Evolutionary conservation across 768 basidiomycete genomes (phyloP), one percentile per base, ranked within the genome.

Genomic region (Tricholoma flavovirens): DNA sequence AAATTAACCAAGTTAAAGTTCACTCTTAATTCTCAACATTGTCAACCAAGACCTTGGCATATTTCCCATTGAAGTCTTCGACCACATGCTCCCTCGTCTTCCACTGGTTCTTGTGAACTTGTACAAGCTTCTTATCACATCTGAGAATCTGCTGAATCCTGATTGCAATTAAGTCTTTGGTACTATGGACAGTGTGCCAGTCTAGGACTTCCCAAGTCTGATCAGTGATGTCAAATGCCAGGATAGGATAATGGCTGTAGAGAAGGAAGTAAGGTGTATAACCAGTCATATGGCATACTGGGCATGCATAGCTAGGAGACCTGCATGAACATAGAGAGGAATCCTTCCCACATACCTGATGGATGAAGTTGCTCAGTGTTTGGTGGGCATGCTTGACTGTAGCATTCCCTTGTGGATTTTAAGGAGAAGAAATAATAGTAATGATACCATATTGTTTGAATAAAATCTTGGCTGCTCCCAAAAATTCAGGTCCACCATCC

Each of bases 401-500:
- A 0, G 63, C 71, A 40, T 74, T 74, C 11, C 67, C 70, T 56
- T 74, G 58, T 0, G 71, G 67, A 50, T 74, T 64, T 33, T 73
- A 73, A 0, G 68, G 57, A 0, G 68, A 66, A 1, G 66, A 71
- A 9, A 67, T 8, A 29, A 29, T 29, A n/a, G 49, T 40, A 26
- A 60, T n/a, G n/a, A 56, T n/a, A n/a, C n/a, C n/a, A n/a, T n/a
- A n/a, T n/a, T n/a, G n/a, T n/a, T n/a, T n/a, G n/a, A n/a, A n/a
- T 1, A 69, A 38, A 0, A 71, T 51, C 1, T 62, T 52, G 0
- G 66, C 64, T 0, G 66, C 67, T 29, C 29, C 29, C 4, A 29
- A 8, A 8, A 29, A 29, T 8, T 29, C 29, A 8, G 60, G 11
- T 0, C 73, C 71, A 14, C 64, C 63, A 40, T 57, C 56, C 21